phyloP scores from a whole-genome alignment of 345 rosid species.

The Crucihimalaya himalaica region DNA sequence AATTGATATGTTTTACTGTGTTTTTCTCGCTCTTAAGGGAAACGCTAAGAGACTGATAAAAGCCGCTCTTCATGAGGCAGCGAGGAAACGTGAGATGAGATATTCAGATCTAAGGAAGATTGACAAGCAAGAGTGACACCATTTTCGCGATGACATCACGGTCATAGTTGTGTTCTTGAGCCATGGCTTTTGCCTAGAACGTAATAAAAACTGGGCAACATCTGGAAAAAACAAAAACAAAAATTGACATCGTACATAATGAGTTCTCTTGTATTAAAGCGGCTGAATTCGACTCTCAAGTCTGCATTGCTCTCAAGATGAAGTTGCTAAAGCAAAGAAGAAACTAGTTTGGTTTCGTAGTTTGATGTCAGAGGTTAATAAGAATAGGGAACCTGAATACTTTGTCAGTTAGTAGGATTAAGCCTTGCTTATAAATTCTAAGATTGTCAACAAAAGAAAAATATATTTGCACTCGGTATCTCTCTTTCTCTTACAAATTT shows the following conservation, averaged over 20 bases:
- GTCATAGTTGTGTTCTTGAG: conserved; percentile 82
- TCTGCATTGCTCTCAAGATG: too few relatives aligned
- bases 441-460: conserved; percentile 14
- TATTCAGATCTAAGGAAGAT: conserved; percentile 85
- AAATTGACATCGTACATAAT: too few relatives aligned
- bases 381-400: neutral
- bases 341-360: too few relatives aligned
- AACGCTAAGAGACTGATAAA: conserved; percentile 84
- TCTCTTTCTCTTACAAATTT: conserved; percentile 24
- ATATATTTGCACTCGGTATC: neutral
- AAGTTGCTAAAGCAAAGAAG: too few relatives aligned
- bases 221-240: too few relatives aligned
- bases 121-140: conserved; percentile 85
- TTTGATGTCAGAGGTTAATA: too few relatives aligned
- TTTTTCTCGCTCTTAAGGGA: conserved; percentile 50
- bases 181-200: conserved; percentile 48
- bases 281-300: too few relatives aligned
- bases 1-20: neutral
- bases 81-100: conserved; percentile 82
- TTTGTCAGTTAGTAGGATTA: neutral
- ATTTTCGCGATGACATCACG: conserved; percentile 94
- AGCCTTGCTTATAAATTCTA: neutral
- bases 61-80: conserved; percentile 94
- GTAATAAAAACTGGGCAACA: conserved; percentile 26
- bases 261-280: too few relatives aligned